Conservation (phyloP, 495 filamentous ascomycete genomes). For the Daldinia childiae region DNA sequence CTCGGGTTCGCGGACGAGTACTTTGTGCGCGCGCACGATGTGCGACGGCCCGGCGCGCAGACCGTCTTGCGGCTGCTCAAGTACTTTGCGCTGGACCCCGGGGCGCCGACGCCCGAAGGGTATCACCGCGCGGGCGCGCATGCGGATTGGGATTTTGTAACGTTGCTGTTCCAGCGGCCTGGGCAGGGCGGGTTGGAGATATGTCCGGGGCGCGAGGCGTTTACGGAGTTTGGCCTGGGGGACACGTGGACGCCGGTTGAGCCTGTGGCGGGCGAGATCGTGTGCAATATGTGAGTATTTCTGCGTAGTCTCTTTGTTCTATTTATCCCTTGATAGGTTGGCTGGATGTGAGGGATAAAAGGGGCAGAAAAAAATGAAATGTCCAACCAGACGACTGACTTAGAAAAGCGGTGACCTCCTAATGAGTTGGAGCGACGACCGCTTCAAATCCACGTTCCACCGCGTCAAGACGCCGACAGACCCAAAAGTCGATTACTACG, state of each 20-base stretch:
- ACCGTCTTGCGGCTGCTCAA: conserved; percentile 68
- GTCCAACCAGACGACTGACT: neutral
- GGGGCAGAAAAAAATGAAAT: neutral
- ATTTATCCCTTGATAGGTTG: neutral
- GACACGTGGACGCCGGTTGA: conserved; percentile 71
- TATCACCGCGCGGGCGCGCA: conserved; percentile 73
- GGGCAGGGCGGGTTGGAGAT: conserved; percentile 72
- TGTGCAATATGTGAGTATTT: conserved; percentile 66
- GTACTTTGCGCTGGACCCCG: conserved; percentile 56
- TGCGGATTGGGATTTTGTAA: conserved; percentile 70
- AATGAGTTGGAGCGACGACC: conserved; percentile 75
- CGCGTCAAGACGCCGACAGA: conserved; percentile 67
- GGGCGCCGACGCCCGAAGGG: conserved; percentile 50
- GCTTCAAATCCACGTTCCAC: conserved; percentile 73
- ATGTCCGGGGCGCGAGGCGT: conserved; percentile 70
- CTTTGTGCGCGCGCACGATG: conserved; percentile 65
- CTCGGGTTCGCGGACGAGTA: conserved; percentile 65
- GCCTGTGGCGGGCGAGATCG: conserved; percentile 65
- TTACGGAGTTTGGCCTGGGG: conserved; percentile 67
- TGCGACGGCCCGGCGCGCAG: conserved; percentile 59
- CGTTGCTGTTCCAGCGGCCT: conserved; percentile 71
- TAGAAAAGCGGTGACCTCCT: conserved; percentile 64
- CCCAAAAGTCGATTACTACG: conserved; percentile 61
- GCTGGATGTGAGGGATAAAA: neutral
- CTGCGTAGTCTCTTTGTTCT: neutral